Base-by-base conservation (phyloP, 2,329 filamentous ascomycete genomes). In the Penicillium sp. region DNA sequence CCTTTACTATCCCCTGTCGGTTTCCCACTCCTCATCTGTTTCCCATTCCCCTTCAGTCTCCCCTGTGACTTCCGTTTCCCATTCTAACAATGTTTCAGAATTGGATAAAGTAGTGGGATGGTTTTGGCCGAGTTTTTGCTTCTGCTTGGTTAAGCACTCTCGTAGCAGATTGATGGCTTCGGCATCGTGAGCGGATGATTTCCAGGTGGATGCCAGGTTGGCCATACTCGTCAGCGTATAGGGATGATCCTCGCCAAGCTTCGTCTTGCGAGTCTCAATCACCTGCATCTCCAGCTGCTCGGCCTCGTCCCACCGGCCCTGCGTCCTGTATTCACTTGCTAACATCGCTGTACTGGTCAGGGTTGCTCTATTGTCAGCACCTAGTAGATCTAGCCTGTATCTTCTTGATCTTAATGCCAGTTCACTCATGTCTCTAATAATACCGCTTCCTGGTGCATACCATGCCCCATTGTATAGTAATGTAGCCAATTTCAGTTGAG, bases 41-140 rank as follows among this genome's bases (percentile, higher is more conserved):
- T 42, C 48, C 31, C 16, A 35, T 24, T 49, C 46, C 5, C 46
- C 19, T 49, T 49, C 29, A 37, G 2, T 11, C 16, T 31, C 26
- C 16, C 1, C 19, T 48, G 29, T 48, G 5, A 10, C 26, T 33
- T 48, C 46, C 19, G 31, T 49, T 55, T 44, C 54, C 54, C 54
- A 52, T 52, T 52, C 19, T 4, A 42, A 13, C 31, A 56, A 56
- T 43, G 3, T 52, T 47, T 26, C 2, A n/a, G 54, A 56, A 52
- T 4, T 22, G 21, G 19, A 42, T 14, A 47, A 26, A 26, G 54
- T 52, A 2, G 14, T 2, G 0, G 53, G 47, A 19, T 55, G 53
- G 3, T 46, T 2, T 1, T 5, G 14, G 11, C 53, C 53, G 2
- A 46, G 10, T 37, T 3, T 51, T 29, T 39, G 29, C 8, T 55